A percentile compares a stretch with the other conserved stretches of the same genome.
These are phyloP conservation scores for Fusarium hostae DNA, from an alignment of 2,329 filamentous ascomycete genomes.

Conservation along the genomic window DNA sequence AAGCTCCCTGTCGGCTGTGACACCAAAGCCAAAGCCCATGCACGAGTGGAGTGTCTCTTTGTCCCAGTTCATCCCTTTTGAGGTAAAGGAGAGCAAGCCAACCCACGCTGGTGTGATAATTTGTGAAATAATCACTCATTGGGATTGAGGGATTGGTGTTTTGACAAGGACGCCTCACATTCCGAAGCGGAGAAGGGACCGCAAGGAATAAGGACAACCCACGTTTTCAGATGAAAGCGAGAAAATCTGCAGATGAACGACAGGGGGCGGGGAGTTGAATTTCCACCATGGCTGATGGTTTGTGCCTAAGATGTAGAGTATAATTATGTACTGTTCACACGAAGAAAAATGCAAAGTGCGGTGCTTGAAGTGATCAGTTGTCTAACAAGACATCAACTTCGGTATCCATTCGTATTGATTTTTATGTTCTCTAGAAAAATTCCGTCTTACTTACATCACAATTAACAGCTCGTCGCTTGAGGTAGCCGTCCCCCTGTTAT, in stretches of 20 bases:
- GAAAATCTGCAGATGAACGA: conserved; percentile 21
- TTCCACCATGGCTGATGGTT: conserved; percentile 3
- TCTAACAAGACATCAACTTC: too few species aligned
- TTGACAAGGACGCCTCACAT: not conserved
- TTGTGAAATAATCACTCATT: conserved; percentile 31
- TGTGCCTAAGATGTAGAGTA: not conserved
- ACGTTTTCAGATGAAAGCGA: conserved; percentile 18
- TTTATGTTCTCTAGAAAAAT: not conserved
- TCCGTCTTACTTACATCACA: not conserved
- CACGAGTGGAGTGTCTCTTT: conserved; percentile 23
- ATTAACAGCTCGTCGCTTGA: not conserved
- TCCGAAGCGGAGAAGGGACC: conserved; percentile 13
- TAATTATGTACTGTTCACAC: not conserved
- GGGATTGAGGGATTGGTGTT: conserved; percentile 10
- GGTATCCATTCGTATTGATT: not conserved
- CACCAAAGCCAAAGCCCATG: conserved; percentile 5
- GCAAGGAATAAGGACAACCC: conserved; percentile 26
- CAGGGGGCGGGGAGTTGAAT: conserved; percentile 38
- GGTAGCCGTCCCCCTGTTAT: not conserved
- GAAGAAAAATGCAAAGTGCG: not conserved
- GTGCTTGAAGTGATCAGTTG: not conserved
- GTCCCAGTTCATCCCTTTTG: conserved; percentile 9
- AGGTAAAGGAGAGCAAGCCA: conserved; percentile 3
- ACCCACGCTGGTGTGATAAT: conserved; percentile 11
- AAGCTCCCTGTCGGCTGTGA: conserved; percentile 4